Conservation (phyloP, 768 basidiomycete species). For the Mycena crocata region DNA sequence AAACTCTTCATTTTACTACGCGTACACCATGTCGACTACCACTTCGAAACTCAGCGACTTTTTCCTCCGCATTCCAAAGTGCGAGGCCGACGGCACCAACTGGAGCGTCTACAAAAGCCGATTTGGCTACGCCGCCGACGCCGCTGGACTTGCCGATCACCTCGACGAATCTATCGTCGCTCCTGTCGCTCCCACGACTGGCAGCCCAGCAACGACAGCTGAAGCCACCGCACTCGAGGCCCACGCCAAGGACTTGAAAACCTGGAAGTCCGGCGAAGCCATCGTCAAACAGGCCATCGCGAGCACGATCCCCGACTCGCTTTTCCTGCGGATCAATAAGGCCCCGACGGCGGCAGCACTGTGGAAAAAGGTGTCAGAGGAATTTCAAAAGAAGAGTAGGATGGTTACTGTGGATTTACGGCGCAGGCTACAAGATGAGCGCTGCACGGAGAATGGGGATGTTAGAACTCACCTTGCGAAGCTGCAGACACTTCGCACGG, state of each 20-base stretch:
- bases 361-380: constrained; percentile 35
- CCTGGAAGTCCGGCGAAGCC: constrained; percentile 34
- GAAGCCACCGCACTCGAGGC: neutral
- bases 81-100: neutral
- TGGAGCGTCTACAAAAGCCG: constrained; percentile 15
- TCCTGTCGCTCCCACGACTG: neutral
- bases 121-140: constrained; percentile 25
- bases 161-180: neutral
- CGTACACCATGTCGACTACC: too few relatives aligned
- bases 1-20: too few relatives aligned
- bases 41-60: neutral
- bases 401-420: constrained; percentile 40
- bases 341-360: constrained; percentile 10
- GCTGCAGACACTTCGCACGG: constrained; percentile 30
- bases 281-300: constrained; percentile 37
- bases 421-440: constrained; percentile 34
- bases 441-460: constrained; percentile 38
- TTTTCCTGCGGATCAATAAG: constrained; percentile 35
- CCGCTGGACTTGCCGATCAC: constrained; percentile 16
- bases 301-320: constrained; percentile 33
- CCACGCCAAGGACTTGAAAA: constrained; percentile 19
- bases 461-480: constrained; percentile 36
- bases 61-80: constrained; percentile 4
- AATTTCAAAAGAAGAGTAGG: constrained; percentile 37
- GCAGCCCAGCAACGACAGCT: neutral